Evolutionary conservation across 2,329 filamentous ascomycete species (phyloP).

Genomic region (Fusarium poae): DNA sequence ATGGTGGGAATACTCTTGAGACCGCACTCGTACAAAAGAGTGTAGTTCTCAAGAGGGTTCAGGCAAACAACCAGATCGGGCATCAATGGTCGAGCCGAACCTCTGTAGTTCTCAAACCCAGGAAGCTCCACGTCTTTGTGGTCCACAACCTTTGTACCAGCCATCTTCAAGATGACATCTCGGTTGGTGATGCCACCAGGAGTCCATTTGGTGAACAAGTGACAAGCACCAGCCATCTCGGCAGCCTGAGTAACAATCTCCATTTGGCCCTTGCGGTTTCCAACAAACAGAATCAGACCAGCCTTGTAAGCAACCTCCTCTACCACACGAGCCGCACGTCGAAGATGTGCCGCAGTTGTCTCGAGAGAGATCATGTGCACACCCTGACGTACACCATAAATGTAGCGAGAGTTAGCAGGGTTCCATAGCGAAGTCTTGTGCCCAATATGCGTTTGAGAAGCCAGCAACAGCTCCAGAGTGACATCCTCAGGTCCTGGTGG

Average conservation of each 20-base stretch:
- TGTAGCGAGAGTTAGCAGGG: slow-evolving; percentile 92
- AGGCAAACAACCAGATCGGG: slow-evolving; percentile 93
- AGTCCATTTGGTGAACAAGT: slow-evolving; percentile 93
- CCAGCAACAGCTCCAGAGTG: slow-evolving; percentile 90
- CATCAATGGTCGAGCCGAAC: slow-evolving; percentile 74
- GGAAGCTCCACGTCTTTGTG: slow-evolving; percentile 71
- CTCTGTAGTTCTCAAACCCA: slow-evolving; percentile 76
- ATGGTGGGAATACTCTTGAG: slow-evolving; percentile 92
- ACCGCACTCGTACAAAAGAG: slow-evolving; percentile 90
- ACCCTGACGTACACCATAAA: slow-evolving; percentile 88
- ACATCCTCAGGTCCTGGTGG: slow-evolving; percentile 84
- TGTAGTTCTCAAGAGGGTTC: slow-evolving; percentile 93
- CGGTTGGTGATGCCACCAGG: slow-evolving; percentile 94
- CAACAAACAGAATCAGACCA: slow-evolving; percentile 90
- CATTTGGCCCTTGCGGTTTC: slow-evolving; percentile 85
- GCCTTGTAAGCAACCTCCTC: slow-evolving; percentile 86
- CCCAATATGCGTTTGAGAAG: slow-evolving; percentile 88
- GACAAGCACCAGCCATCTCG: slow-evolving; percentile 80
- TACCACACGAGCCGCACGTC: slow-evolving; percentile 93
- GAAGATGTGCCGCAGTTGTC: slow-evolving; percentile 86
- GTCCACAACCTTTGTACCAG: slow-evolving; percentile 80
- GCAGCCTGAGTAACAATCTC: slow-evolving; percentile 85
- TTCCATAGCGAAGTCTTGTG: slow-evolving; percentile 95
- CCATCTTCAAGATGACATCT: slow-evolving; percentile 83
- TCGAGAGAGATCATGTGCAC: slow-evolving; percentile 96